These are phyloP conservation scores for Staphylotrichum longicolle DNA, from an alignment of 495 filamentous ascomycete genomes.

Conservation along the genomic window DNA sequence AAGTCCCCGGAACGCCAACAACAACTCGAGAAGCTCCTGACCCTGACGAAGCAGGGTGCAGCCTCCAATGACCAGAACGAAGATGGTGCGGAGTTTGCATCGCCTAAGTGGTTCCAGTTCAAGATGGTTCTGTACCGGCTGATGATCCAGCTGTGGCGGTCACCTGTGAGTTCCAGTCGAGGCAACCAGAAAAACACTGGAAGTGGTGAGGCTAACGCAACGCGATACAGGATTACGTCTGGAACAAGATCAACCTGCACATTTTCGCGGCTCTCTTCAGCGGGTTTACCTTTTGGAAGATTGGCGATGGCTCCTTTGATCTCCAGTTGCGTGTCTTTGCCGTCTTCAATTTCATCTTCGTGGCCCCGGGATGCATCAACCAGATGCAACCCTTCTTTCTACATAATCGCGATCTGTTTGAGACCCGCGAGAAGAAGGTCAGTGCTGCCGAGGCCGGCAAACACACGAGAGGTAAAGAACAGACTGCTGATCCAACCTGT, in stretches of 20 bases:
- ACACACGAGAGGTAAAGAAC: not conserved
- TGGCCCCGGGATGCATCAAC: conserved; percentile 45
- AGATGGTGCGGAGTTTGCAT: conserved; percentile 32
- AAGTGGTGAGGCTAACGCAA: conserved; percentile 47
- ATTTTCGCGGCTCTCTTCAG: conserved; percentile 57
- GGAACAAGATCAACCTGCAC: conserved; percentile 51
- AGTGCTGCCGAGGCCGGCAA: not conserved
- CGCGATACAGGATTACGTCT: conserved; percentile 58
- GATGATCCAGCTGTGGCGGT: conserved; percentile 62
- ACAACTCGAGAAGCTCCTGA: conserved; percentile 61
- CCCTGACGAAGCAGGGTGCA: conserved; percentile 30
- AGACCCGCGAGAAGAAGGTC: conserved; percentile 63
- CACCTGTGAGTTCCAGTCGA: not conserved
- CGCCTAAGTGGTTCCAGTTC: conserved; percentile 40
- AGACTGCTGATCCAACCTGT: not conserved
- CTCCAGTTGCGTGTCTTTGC: conserved; percentile 71
- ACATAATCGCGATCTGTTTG: conserved; percentile 64
- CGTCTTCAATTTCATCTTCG: conserved; percentile 62
- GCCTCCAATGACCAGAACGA: conserved; percentile 21
- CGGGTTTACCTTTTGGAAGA: conserved; percentile 72
- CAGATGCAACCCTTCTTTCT: conserved; percentile 70
- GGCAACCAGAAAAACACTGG: not conserved
- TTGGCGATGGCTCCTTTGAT: conserved; percentile 60
- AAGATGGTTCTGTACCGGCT: conserved; percentile 50
- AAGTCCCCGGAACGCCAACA: conserved; percentile 44